A percentile compares a stretch with the other conserved stretches of the same genome.
Conservation (phyloP, 495 filamentous ascomycete species). For the Cenococcum geophilum region DNA sequence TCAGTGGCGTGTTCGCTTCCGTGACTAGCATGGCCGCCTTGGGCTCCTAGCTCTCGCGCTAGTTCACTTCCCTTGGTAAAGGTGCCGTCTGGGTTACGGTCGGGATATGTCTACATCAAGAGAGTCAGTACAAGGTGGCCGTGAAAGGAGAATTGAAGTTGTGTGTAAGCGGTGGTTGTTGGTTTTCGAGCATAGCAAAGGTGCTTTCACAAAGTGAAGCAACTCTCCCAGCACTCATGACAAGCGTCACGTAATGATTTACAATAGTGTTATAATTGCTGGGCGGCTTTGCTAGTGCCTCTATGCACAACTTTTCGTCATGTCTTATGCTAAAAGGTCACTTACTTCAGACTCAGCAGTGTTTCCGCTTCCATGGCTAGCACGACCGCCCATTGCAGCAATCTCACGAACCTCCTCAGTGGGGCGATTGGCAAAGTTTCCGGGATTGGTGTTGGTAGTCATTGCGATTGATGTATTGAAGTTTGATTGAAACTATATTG, state of each 20-base stretch:
- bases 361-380: constrained; percentile 4
- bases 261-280: too few species aligned
- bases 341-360: constrained; percentile 9
- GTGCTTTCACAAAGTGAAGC: too few species aligned
- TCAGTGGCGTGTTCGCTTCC: neutral
- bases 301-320: neutral
- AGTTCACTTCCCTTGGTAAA: constrained; percentile 18
- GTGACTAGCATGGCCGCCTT: constrained; percentile 6
- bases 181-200: too few species aligned
- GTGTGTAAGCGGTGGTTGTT: neutral
- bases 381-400: constrained; percentile 31
- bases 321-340: neutral
- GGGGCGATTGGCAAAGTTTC: constrained; percentile 39
- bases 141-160: neutral
- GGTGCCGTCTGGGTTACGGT: constrained; percentile 13
- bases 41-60: constrained; percentile 14
- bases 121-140: neutral
- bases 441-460: constrained; percentile 31
- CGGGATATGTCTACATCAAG: neutral
- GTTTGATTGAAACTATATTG: neutral
- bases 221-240: too few species aligned
- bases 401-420: constrained; percentile 37
- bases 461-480: neutral
- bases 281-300: too few species aligned
- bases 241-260: too few species aligned